Percentiles rank a stretch among this genome's conserved stretches.
Conservation (phyloP, 805 yeast species). For the Dipodascus geniculatus region DNA sequence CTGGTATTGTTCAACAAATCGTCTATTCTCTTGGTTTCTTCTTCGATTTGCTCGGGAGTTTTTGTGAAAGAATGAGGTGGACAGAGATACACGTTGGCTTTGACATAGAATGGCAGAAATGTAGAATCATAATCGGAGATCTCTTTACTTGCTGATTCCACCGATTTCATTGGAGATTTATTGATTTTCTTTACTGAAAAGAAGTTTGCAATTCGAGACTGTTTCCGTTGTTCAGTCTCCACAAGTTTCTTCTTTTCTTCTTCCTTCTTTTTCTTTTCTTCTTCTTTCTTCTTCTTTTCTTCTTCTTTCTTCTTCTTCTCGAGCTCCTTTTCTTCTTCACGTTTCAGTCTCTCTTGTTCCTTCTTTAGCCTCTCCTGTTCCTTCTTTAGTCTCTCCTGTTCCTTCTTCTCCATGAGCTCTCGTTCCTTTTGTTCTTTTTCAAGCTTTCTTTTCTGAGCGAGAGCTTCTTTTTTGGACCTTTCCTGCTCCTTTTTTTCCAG, state of each 20-base stretch:
- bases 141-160: background rate
- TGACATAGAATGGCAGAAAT: slow-evolving; percentile 25
- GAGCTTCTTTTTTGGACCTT: slow-evolving; percentile 7
- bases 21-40: slow-evolving; percentile 12
- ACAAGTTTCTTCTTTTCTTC: slow-evolving; percentile 10
- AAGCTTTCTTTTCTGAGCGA: slow-evolving; percentile 13
- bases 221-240: slow-evolving; percentile 10
- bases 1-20: background rate
- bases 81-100: slow-evolving; percentile 16
- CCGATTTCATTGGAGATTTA: slow-evolving; percentile 8
- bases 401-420: slow-evolving; percentile 10
- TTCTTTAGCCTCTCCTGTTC: slow-evolving; percentile 16
- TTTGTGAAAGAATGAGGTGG: slow-evolving; percentile 8
- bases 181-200: slow-evolving; percentile 9
- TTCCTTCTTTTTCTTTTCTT: slow-evolving; percentile 8
- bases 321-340: slow-evolving; percentile 11
- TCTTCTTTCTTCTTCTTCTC: slow-evolving; percentile 12
- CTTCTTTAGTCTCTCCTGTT: slow-evolving; percentile 13
- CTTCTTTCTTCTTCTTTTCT: slow-evolving; percentile 14
- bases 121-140: slow-evolving; percentile 18
- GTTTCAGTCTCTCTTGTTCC: slow-evolving; percentile 12
- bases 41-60: slow-evolving; percentile 2
- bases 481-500: slow-evolving; percentile 3
- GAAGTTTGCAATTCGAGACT: slow-evolving; percentile 16
- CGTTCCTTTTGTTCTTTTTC: slow-evolving; percentile 17